Conservation (phyloP, 2,329 filamentous ascomycete species). For the Scedosporium apiospermum region DNA sequence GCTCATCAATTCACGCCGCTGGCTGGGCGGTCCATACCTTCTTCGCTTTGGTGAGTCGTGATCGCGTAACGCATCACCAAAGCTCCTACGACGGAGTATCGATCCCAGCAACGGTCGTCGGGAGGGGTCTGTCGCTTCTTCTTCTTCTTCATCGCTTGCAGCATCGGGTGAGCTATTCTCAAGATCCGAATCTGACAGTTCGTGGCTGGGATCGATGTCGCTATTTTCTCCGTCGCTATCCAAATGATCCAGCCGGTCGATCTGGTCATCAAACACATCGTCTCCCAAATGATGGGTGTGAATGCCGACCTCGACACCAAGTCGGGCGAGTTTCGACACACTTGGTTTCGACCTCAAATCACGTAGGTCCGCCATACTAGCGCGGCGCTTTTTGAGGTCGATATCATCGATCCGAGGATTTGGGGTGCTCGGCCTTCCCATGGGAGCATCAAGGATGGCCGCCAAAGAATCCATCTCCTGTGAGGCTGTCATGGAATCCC, state of each 20-base stretch:
- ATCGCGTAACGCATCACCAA: slow-evolving; percentile 24
- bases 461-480: slow-evolving; percentile 34
- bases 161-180: neutral
- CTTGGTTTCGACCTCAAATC: slow-evolving; percentile 54
- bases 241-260: slow-evolving; percentile 13
- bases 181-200: neutral
- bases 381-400: slow-evolving; percentile 22
- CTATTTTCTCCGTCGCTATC: slow-evolving; percentile 24
- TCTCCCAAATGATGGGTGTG: slow-evolving; percentile 63
- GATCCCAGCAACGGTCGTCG: slow-evolving; percentile 11
- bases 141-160: slow-evolving; percentile 15
- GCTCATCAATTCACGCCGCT: neutral
- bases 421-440: slow-evolving; percentile 31
- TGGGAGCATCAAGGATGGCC: slow-evolving; percentile 33
- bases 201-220: slow-evolving; percentile 11
- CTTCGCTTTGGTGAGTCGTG: neutral
- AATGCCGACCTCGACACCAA: slow-evolving; percentile 63
- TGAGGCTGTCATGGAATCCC: slow-evolving; percentile 26
- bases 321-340: slow-evolving; percentile 37
- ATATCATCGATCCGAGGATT: slow-evolving; percentile 26
- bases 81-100: slow-evolving; percentile 26
- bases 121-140: slow-evolving; percentile 10
- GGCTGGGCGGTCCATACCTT: neutral
- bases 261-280: slow-evolving; percentile 42
- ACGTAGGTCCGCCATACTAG: slow-evolving; percentile 48